Base-by-base conservation (phyloP, 768 basidiomycete genomes). In the Xerocomus potaroensis region DNA sequence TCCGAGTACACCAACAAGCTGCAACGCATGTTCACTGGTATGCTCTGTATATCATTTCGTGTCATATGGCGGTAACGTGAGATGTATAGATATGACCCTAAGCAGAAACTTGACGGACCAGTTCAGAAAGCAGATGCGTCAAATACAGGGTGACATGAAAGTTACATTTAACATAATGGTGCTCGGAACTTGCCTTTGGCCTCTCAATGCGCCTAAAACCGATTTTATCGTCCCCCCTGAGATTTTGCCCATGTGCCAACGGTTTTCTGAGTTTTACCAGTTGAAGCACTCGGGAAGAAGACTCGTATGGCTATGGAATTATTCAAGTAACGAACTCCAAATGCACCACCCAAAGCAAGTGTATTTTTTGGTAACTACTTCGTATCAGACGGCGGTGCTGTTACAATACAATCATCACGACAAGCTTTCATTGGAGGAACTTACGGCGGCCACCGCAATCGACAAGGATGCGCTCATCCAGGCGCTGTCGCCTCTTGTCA, bases 271-370 rank as follows among this genome's bases (percentile, higher is more conserved):
- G 50, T 98, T 91, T 72, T 97, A 98, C 66, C 87, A 90, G 61
- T 83, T 82, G 62, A 92, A 94, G 67, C 91, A 95, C 66, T 89
- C 86, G 3, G 95, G 93, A 12, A 86, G 95, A 50, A 95, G 95
- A 63, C 77, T 99, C 34, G 93, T 90, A 0, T 99, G 95, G 95
- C 71, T 98, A 9, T 99, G 96, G 96, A 95, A 97, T 61, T 91
- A 94, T 65, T 92, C 85, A 45, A 95, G 95, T 73, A 94, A 94
- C 70, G 96, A 99, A 64, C 78, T 99, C 6, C 81, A 87, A 46
- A 94, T 94, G 53, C 93, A 88, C 61, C 92, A 96, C 68, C 75
- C 91, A 43, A 85, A 84, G 60, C 91, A 93, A 68, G 96, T 93
- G 68, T 97, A 97, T 72, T 91, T 95, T 57, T 72, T 98, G 63